Percentiles rank a stretch among this genome's conserved stretches.
Conservation (phyloP, 2,329 filamentous ascomycete species). For the Dryadomyces quercivorus region DNA sequence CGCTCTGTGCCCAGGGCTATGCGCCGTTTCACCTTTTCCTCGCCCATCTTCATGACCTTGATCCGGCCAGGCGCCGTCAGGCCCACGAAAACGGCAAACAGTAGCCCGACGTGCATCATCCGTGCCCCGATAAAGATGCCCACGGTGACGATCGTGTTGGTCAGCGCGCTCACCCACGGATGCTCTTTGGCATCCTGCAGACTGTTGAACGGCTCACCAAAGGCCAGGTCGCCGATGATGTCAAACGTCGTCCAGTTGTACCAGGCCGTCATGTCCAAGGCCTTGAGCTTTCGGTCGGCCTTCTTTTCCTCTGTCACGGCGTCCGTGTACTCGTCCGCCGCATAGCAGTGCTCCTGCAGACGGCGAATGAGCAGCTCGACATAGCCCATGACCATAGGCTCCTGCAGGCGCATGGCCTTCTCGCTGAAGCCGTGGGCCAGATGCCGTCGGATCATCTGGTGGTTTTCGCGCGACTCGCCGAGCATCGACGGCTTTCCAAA, state of each 20-base stretch:
- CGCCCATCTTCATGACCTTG: background rate
- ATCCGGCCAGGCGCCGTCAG: too few relatives aligned
- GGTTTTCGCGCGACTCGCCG: conserved; percentile 19
- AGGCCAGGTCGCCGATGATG: conserved; percentile 29
- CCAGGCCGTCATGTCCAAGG: conserved; percentile 1
- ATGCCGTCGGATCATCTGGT: conserved; percentile 19
- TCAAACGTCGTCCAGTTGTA: conserved; percentile 24
- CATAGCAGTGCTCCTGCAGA: conserved; percentile 16
- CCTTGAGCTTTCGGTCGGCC: background rate
- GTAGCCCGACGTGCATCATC: background rate
- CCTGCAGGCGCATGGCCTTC: conserved; percentile 25
- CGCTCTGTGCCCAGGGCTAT: conserved; percentile 10
- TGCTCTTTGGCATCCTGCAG: conserved; percentile 16
- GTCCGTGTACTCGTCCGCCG: background rate
- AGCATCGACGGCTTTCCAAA: conserved; percentile 10
- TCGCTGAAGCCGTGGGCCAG: conserved; percentile 29
- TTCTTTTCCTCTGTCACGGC: too few relatives aligned
- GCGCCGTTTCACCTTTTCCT: conserved; percentile 8
- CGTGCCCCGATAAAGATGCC: background rate
- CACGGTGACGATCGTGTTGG: conserved; percentile 11
- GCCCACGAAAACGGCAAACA: too few relatives aligned
- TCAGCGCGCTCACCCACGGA: conserved; percentile 16
- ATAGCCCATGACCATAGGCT: conserved; percentile 26
- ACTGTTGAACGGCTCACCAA: conserved; percentile 27
- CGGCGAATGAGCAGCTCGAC: conserved; percentile 22